Evolutionary conservation across 2,329 filamentous ascomycete genomes (phyloP), one percentile per base, ranked within the genome.

Genomic region (Sporothrix brasiliensis): DNA sequence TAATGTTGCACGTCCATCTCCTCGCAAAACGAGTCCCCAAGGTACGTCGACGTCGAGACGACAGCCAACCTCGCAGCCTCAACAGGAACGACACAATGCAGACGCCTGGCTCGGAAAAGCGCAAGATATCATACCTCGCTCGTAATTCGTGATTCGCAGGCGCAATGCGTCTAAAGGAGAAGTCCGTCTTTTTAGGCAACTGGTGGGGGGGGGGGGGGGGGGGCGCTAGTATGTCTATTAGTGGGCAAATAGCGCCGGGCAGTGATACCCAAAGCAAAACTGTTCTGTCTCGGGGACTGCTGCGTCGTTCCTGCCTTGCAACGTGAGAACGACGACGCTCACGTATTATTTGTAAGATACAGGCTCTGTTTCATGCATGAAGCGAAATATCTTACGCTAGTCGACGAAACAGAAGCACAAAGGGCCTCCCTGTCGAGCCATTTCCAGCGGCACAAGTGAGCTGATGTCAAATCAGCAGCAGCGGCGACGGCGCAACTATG

Each of bases 361-460:
- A 19, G 44, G 19, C 30, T 10, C 24, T 63, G 58, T 63, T 34
- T 27, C 39, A 27, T 27, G 39, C 39, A n/a, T 47, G 16, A 2
- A 27, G 11, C 4, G 16, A 47, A 63, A 16, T n/a, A n/a, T n/a
- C n/a, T n/a, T n/a, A 47, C 13, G 21, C 21, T 13, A 3, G 58
- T 47, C 58, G 47, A 47, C 44, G 58, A 47, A 47, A 61, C 58
- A 39, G 27, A 63, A 63, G 39, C 58, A 60, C 39, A 10, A n/a
- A 63, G 6, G 39, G 58, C 39, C 6, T 5, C 27, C 13, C 21
- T 47, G 58, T 47, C 58, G 5, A 47, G 47, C 39, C 39, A 11
- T 63, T 19, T 30, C 54, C 30, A 30, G 34, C 3, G 3, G 14
- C 27, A 34, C 5, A 24, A 19, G 39, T 63, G 58, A 47, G 58